Base-by-base conservation (phyloP, 768 basidiomycete genomes). In the Candolleomyces efflorescens region DNA sequence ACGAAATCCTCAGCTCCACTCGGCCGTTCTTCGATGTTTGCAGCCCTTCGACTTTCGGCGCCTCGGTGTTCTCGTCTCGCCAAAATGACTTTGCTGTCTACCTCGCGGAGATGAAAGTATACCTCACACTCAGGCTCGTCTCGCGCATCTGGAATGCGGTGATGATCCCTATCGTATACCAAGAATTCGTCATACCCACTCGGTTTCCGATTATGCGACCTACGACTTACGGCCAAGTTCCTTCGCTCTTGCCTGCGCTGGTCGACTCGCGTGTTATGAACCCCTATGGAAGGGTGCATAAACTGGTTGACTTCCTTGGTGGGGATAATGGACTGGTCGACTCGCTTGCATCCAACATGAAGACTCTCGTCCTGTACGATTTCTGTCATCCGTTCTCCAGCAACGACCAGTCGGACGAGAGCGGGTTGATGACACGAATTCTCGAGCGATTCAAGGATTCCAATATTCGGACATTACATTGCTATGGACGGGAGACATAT, bases 401-500 rank as follows among this genome's bases (percentile, higher is more conserved):
- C 12, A 39, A 41, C 48, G 43, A 39, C 47, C 27, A 50, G 22
- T 3, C 48, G 7, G 32, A 56, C 11, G 26, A 49, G 26, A 32
- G 13, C 7, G 3, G 36, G 11, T 48, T 49, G 3, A 56, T 56
- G 37, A 56, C 26, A 18, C 2, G 12, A 6, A 50, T 56, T 23
- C 36, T 56, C 55, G 15, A 17, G 20, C 22, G 50, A n/a, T 56
- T 56, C 20, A 5, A 20, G 6, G 15, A 56, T 18, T 56, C 55
- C 5, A 27, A 56, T 49, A 56, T 56, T 37, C 9, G 47, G 3
- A 22, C 47, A 13, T 26, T 56, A 3, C 55, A 56, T 27, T 49
- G 55, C 24, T 56, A 56, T 50, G 55, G 55, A n/a, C 23, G 38
- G 48, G 47, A 56, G 37, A 41, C 47, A 3, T 56, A 56, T 23